Evolutionary conservation across 2,329 filamentous ascomycete species (phyloP).

Genomic region (Paracamarosporium sp.): DNA sequence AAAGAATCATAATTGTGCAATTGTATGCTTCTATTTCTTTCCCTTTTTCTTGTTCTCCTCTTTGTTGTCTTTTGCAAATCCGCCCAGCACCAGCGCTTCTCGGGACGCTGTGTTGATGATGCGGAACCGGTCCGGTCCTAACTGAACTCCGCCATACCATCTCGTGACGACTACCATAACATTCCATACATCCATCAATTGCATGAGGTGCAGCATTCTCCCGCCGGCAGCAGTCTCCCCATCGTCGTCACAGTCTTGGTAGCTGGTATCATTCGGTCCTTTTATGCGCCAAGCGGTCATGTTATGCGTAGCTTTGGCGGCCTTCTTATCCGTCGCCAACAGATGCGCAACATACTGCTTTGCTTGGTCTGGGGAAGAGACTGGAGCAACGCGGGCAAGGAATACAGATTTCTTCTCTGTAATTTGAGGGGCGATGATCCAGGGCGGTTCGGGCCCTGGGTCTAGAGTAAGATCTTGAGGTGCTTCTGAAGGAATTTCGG

Average conservation of each 20-base stretch:
- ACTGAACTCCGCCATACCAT: conserved; percentile 92
- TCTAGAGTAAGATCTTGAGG: conserved; percentile 21
- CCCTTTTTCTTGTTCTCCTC: conserved; percentile 41
- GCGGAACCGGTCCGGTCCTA: conserved; percentile 88
- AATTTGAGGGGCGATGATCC: conserved; percentile 76
- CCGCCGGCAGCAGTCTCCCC: conserved; percentile 92
- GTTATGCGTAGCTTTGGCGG: conserved; percentile 89
- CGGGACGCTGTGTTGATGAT: conserved; percentile 87
- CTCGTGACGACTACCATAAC: conserved; percentile 90
- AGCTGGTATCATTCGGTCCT: conserved; percentile 61
- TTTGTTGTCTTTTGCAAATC: conserved; percentile 65
- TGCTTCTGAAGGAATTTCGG: conserved; percentile 4
- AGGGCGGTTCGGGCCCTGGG: conserved; percentile 60
- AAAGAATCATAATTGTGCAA: too few relatives aligned
- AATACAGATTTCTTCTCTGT: conserved; percentile 89
- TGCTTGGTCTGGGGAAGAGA: conserved; percentile 74
- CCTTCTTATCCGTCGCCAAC: conserved; percentile 80
- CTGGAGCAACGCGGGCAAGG: conserved; percentile 75
- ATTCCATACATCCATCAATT: conserved; percentile 93
- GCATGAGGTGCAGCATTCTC: conserved; percentile 85
- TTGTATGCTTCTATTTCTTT: conserved; percentile 32
- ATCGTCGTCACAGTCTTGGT: conserved; percentile 95
- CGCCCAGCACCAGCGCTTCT: conserved; percentile 81
- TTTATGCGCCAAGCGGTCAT: conserved; percentile 93
- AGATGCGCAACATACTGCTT: conserved; percentile 75